A percentile compares a stretch with the other conserved stretches of the same genome.
phyloP scores from a whole-genome alignment of 495 filamentous ascomycete genomes.

The Tirmania nivea region DNA sequence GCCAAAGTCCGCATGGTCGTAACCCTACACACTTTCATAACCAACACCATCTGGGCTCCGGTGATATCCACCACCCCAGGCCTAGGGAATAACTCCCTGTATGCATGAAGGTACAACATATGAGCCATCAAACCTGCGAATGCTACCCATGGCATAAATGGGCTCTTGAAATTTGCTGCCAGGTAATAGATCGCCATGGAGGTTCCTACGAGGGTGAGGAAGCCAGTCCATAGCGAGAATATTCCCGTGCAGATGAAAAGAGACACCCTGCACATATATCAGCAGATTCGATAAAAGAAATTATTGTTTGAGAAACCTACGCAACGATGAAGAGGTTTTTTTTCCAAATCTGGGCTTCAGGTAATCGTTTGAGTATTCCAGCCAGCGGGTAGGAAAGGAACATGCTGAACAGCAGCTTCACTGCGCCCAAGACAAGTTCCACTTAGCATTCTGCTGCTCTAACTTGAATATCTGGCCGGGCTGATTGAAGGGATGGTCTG shows the following conservation, averaged over 20 bases:
- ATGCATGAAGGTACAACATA: conserved; percentile 75
- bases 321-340: conserved; percentile 79
- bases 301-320: conserved; percentile 22
- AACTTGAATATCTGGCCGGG: background rate
- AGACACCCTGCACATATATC: conserved; percentile 31
- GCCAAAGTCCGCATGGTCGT: too few species aligned
- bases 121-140: conserved; percentile 92
- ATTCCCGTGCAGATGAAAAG: conserved; percentile 83
- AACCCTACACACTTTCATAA: conserved; percentile 50
- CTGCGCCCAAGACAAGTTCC: conserved; percentile 24
- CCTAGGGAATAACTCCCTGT: conserved; percentile 46
- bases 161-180: conserved; percentile 62
- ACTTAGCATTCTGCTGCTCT: conserved; percentile 8
- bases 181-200: conserved; percentile 63
- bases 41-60: conserved; percentile 89
- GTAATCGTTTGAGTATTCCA: conserved; percentile 71
- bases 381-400: conserved; percentile 85
- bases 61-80: conserved; percentile 63
- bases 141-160: conserved; percentile 94
- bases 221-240: conserved; percentile 82
- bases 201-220: conserved; percentile 58
- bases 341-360: conserved; percentile 58
- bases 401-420: conserved; percentile 84
- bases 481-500: background rate
- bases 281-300: background rate